These are phyloP conservation scores for Diaporthe velutina DNA, from an alignment of 2,329 filamentous ascomycete genomes.

Conservation along the genomic window DNA sequence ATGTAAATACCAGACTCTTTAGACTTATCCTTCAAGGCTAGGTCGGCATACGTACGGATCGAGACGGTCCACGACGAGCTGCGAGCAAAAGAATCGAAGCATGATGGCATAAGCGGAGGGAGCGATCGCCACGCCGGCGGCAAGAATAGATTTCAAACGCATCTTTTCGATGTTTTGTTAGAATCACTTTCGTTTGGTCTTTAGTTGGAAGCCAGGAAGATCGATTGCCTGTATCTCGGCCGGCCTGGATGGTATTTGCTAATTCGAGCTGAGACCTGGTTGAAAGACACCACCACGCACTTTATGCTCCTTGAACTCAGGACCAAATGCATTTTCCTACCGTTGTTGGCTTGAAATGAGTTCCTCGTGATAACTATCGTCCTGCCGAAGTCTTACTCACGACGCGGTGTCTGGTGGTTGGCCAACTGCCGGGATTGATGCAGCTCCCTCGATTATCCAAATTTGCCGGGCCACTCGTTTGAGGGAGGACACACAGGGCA, in stretches of 20 bases:
- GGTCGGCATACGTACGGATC: conserved; percentile 39
- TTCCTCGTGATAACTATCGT: background rate
- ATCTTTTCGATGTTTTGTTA: background rate
- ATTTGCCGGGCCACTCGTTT: conserved; percentile 19
- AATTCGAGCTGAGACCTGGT: background rate
- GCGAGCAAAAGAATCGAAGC: conserved; percentile 40
- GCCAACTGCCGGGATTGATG: conserved; percentile 8
- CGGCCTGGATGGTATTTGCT: background rate
- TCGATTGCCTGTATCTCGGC: background rate
- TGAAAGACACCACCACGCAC: background rate
- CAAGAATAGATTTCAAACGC: background rate
- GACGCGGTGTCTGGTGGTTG: background rate
- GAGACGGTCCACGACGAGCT: conserved; percentile 44
- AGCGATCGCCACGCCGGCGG: background rate
- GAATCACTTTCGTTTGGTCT: background rate
- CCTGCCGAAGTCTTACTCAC: background rate
- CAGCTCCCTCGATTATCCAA: background rate
- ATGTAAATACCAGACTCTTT: no score
- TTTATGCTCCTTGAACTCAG: background rate
- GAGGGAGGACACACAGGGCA: background rate
- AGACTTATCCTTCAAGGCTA: no score
- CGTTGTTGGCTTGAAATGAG: background rate
- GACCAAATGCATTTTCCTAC: no score
- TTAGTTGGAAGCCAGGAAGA: no score
- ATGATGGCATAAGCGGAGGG: background rate